Evolutionary conservation across 176 grass and related monocot genomes (phyloP), one percentile per base, ranked within the genome.

Genomic region (Bolboschoenus planiculmis): DNA sequence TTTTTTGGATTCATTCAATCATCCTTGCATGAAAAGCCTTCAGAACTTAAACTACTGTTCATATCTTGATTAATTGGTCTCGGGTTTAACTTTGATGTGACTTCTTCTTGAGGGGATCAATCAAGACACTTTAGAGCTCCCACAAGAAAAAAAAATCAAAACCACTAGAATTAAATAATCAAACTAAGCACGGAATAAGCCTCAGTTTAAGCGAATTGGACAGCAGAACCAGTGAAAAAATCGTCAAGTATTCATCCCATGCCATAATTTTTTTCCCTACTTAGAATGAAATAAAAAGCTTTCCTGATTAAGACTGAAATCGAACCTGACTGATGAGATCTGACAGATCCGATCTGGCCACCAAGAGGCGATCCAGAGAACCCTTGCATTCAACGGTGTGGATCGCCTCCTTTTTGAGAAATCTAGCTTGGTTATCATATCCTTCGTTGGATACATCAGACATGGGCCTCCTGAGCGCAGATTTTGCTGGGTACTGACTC

Each of bases 291-390:
- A 82, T 11, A 61, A 56, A 50, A 74, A 53, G 1, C 46, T 20
- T 46, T 77, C 2, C 15, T 16, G 13, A 64, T 33, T 82, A 42
- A 63, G 14, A 29, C 26, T 5, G 3, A 82, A 63, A 63, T 46
- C 58, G n/a, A 82, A 82, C 80, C 80, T 82, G 56, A 47, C 23
- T 63, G 43, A 65, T 31, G 80, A 82, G 80, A 33, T 42, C 80
- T 34, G 80, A 65, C 59, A 82, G 58, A 65, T 82, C 56, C 56
- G 80, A 82, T 20, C 80, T 82, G 37, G 50, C 80, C 10, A 30
- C 39, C 59, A 63, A 82, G 37, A 82, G 56, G 13, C 14, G 20
- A 42, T 82, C 21, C 23, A 66, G 35, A 10, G 80, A 63, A 29
- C 16, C 40, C 80, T 24, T 29, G 14, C 40, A 31, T 20, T 82